Percentiles rank a stretch among this genome's conserved stretches.
Conservation (phyloP, 768 basidiomycete genomes). For the Vararia minispora region DNA sequence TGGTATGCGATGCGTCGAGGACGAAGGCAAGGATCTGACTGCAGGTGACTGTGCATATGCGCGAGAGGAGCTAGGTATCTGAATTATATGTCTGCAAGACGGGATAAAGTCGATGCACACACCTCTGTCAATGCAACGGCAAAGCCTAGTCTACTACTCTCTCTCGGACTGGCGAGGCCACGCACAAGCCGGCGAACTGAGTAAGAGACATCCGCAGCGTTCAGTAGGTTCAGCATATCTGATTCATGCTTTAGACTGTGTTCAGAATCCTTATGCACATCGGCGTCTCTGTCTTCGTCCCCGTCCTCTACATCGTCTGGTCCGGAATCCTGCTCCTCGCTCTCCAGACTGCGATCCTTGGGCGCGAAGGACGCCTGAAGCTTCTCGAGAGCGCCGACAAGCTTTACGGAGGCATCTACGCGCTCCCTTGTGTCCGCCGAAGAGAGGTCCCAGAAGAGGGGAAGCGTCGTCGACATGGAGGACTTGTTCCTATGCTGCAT, state of each 20-base stretch:
- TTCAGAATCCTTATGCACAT: constrained; percentile 33
- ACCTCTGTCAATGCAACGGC: constrained; percentile 95
- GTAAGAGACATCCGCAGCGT: constrained; percentile 89
- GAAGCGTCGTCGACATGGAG: constrained; percentile 75
- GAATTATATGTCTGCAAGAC: constrained; percentile 5
- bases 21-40: constrained; percentile 69
- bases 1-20: constrained; percentile 55
- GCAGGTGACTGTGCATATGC: constrained; percentile 68
- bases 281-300: constrained; percentile 29
- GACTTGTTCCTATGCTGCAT: background rate
- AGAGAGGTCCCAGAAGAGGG: constrained; percentile 91
- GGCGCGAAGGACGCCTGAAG: constrained; percentile 65
- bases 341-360: constrained; percentile 29
- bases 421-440: constrained; percentile 71
- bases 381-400: constrained; percentile 69
- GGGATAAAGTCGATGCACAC: constrained; percentile 15
- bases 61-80: constrained; percentile 54
- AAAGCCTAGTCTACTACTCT: constrained; percentile 90
- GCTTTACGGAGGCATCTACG: constrained; percentile 75
- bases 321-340: constrained; percentile 17
- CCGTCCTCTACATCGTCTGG: constrained; percentile 33
- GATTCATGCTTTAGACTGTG: constrained; percentile 25
- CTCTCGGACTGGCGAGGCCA: constrained; percentile 84
- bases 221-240: constrained; percentile 50
- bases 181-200: constrained; percentile 79